Base-by-base conservation (phyloP, 1,139 yeast genomes). In the Suhomyces bokatorum region DNA sequence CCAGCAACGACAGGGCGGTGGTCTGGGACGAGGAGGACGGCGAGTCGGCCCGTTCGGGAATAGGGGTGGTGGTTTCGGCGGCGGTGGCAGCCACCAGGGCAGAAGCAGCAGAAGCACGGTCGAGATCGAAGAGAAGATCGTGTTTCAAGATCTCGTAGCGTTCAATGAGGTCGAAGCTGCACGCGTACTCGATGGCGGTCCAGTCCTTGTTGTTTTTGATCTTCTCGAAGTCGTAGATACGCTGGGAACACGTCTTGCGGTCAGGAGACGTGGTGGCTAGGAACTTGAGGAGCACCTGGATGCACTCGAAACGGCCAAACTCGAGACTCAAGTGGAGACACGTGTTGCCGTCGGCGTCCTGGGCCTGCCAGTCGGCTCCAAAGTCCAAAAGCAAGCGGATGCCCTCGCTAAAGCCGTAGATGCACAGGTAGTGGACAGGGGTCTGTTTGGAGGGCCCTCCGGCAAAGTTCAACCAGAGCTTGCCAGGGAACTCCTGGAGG, bases 271-370 rank as follows among this genome's bases (percentile, higher is more conserved):
- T 39, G 1, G 48, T 39, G 15, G 43, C 49, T 4, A 70, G 52
- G 42, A 52, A 74, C 34, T 71, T 73, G 1, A 87, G 62, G 31
- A 91, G 65, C 20, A 82, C 72, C 47, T 81, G 77, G 43, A 87
- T 67, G 47, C 95, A 85, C 39, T 80, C 80, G 22, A 79, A 59
- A 50, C 81, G 80, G 4, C 95, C 96, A 57, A 78, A 83, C 49
- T 88, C 88, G 55, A 90, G 81, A 8, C 96, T 89, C 16, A 86
- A 65, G 62, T 91, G 98, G 27, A 91, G 65, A 6, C 95, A 83
- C 11, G 93, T 83, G 58, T 88, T 85, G 2, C 93, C 95, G 30
- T 77, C 69, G 24, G 66, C 70, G 57, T 87, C 96, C 20, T 73
- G 70, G 3, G 75, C 55, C 44, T 78, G 73, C 53, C 85, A 76